Evolutionary conservation across 2,329 filamentous ascomycete genomes (phyloP).

Genomic region (Aspergillus novoparasiticus): DNA sequence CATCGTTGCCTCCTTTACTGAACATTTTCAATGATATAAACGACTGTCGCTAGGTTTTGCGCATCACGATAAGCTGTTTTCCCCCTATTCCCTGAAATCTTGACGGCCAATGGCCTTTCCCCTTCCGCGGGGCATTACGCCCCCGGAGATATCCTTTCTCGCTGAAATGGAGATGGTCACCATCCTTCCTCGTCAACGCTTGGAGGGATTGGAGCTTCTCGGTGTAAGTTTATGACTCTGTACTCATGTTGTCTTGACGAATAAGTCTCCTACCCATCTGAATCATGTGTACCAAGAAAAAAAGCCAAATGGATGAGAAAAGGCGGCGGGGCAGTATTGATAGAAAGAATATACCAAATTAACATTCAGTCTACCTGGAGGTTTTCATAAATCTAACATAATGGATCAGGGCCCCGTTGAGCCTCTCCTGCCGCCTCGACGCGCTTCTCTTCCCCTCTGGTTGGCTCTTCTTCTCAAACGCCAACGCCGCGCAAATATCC

Average conservation of each 20-base stretch:
- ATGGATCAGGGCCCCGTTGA: conserved; percentile 71
- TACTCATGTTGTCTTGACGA: neutral
- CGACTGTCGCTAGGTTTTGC: neutral
- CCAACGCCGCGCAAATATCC: conserved; percentile 89
- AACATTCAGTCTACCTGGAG: neutral
- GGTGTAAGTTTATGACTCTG: conserved; percentile 63
- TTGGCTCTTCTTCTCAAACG: conserved; percentile 92
- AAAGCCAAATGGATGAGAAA: too few relatives aligned
- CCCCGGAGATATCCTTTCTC: conserved; percentile 87
- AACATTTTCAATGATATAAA: neutral
- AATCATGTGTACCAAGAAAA: neutral
- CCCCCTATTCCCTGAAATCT: neutral
- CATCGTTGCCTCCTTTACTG: conserved; percentile 8
- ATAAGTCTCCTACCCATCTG: neutral
- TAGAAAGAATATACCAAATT: neutral
- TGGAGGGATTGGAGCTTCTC: conserved; percentile 82
- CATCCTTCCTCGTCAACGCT: conserved; percentile 83
- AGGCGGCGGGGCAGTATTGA: neutral
- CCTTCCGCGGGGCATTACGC: conserved; percentile 69
- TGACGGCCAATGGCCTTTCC: conserved; percentile 59
- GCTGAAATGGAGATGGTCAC: conserved; percentile 98
- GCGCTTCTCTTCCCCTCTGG: conserved; percentile 83
- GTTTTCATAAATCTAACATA: conserved; percentile 8
- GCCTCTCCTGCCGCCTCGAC: conserved; percentile 76
- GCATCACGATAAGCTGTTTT: conserved; percentile 10